These are phyloP conservation scores for bread wheat (Triticum aestivum) DNA, from an alignment of 176 grass and related monocot genomes.

Conservation along the genomic window DNA sequence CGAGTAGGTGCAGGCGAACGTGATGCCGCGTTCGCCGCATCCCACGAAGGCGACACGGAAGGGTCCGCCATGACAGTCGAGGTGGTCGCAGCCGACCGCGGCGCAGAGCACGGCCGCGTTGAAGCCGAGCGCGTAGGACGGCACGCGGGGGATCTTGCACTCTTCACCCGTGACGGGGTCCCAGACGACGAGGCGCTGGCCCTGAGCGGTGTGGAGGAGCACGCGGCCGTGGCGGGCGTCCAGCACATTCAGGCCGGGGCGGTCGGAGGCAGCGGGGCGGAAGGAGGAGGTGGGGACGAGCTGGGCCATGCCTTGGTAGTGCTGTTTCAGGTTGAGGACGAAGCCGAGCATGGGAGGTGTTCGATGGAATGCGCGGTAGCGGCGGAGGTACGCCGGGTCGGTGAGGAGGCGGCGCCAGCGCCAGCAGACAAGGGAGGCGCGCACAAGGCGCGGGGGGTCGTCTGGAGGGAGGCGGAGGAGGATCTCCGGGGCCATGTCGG, in stretches of 20 bases:
- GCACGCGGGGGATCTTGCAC: neutral
- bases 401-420: neutral
- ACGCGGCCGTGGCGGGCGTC: conserved; percentile 37
- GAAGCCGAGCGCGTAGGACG: neutral
- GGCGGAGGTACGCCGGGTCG: neutral
- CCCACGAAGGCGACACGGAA: conserved; percentile 16
- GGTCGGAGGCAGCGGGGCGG: neutral
- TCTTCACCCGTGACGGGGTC: neutral
- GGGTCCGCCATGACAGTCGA: conserved; percentile 20
- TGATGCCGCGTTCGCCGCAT: neutral
- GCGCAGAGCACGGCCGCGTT: conserved; percentile 25
- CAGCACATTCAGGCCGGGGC: neutral
- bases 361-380: conserved; percentile 14
- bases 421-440: conserved; percentile 19
- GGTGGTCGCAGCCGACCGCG: conserved; percentile 30
- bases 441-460: neutral
- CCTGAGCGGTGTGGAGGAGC: neutral
- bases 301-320: neutral
- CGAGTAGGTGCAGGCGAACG: conserved; percentile 7
- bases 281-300: conserved; percentile 25
- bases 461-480: conserved; percentile 20
- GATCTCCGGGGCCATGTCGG: conserved; percentile 14
- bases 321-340: conserved; percentile 11
- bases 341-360: conserved; percentile 20
- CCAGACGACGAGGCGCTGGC: neutral